A percentile compares a stretch with the other conserved stretches of the same genome.
Conservation (phyloP, 2,329 filamentous ascomycete species). For the Sphaerostilbella broomeana region DNA sequence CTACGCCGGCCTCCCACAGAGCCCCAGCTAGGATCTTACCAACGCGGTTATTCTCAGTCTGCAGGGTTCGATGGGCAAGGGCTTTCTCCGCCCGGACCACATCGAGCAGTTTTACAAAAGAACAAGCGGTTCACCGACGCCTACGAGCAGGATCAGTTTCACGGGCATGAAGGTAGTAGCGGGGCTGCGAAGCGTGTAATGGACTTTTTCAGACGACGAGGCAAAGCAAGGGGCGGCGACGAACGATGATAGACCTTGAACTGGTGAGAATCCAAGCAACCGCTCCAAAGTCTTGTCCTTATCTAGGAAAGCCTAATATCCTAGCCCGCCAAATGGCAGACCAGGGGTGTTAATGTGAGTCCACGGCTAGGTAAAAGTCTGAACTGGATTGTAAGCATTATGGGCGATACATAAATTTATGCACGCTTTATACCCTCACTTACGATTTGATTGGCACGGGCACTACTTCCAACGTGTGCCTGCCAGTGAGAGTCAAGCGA, state of each 20-base stretch:
- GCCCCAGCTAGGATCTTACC: slow-evolving; percentile 37
- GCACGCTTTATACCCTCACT: slow-evolving; percentile 8
- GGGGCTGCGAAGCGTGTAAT: slow-evolving; percentile 88
- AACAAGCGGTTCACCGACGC: slow-evolving; percentile 84
- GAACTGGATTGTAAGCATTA: slow-evolving; percentile 13
- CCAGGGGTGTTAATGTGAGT: no score
- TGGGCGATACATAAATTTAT: slow-evolving; percentile 12
- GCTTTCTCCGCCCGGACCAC: slow-evolving; percentile 32
- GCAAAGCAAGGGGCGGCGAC: slow-evolving; percentile 62
- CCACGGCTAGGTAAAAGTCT: no score
- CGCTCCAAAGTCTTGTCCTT: no score
- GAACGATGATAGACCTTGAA: slow-evolving; percentile 35
- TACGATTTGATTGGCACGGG: neutral
- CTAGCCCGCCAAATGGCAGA: no score
- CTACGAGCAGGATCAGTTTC: slow-evolving; percentile 66
- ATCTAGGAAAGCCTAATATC: no score
- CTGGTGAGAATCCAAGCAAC: no score
- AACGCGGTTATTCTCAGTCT: slow-evolving; percentile 35
- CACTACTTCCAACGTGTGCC: neutral
- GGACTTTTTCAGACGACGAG: slow-evolving; percentile 92
- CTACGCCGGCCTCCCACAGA: slow-evolving; percentile 36
- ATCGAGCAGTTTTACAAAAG: slow-evolving; percentile 65
- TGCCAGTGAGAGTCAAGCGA: slow-evolving; percentile 6
- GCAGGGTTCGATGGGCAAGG: slow-evolving; percentile 38
- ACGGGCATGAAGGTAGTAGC: slow-evolving; percentile 71